Conservation (phyloP, 805 yeast species). For the Suhomyces vadensis region DNA sequence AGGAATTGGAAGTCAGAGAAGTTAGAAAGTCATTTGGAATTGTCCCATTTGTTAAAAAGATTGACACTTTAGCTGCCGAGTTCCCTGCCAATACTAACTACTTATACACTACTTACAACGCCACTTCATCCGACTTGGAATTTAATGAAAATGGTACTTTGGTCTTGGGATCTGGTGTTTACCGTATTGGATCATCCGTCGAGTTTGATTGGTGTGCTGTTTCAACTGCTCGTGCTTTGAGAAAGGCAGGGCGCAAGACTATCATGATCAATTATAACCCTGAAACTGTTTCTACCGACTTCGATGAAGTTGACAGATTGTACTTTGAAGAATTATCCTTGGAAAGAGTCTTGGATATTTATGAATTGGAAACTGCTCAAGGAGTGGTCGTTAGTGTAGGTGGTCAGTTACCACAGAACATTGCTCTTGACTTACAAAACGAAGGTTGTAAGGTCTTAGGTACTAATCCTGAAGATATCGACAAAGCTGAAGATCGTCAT, state of each 20-base stretch:
- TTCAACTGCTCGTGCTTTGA: constrained; percentile 89
- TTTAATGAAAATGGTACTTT: constrained; percentile 89
- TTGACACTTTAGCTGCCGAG: constrained; percentile 97
- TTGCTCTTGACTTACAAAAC: constrained; percentile 79
- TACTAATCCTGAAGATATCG: constrained; percentile 92
- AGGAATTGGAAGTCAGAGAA: constrained; percentile 80
- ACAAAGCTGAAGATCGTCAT: constrained; percentile 97
- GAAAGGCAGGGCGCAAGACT: constrained; percentile 84
- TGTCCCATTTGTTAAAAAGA: constrained; percentile 91
- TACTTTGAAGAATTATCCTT: constrained; percentile 94
- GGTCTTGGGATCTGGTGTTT: constrained; percentile 98
- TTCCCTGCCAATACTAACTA: constrained; percentile 98
- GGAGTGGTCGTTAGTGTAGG: constrained; percentile 97
- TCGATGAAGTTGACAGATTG: constrained; percentile 95
- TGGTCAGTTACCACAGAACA: constrained; percentile 97
- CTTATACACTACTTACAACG: constrained; percentile 94
- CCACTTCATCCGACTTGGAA: constrained; percentile 76
- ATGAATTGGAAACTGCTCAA: constrained; percentile 83
- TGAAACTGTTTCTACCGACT: constrained; percentile 97
- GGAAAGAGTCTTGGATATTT: constrained; percentile 96
- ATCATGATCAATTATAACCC: constrained; percentile 98
- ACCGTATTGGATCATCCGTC: constrained; percentile 97
- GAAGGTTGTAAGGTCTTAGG: constrained; percentile 89
- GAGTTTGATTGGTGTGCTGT: constrained; percentile 99
- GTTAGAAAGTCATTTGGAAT: constrained; percentile 79